Conservation (phyloP, 805 yeast genomes). For the Cyberlindnera galapagoensis region DNA sequence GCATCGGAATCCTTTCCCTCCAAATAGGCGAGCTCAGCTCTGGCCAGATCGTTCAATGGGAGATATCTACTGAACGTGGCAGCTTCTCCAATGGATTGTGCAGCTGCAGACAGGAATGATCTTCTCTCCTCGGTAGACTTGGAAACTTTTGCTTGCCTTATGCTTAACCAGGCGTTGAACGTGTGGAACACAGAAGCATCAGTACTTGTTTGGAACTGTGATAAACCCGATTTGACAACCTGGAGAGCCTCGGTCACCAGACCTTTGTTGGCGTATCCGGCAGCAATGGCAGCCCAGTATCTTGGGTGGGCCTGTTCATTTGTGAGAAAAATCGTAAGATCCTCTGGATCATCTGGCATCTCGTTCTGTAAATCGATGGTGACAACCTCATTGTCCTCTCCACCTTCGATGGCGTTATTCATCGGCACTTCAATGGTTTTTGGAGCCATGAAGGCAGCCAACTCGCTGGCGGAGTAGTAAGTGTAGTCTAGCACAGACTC, state of each 20-base stretch:
- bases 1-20: conserved; percentile 67
- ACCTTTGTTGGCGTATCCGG: conserved; percentile 66
- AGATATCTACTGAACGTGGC: conserved; percentile 30
- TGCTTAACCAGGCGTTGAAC: conserved; percentile 68
- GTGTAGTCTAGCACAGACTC: conserved; percentile 9
- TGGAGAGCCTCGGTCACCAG: conserved; percentile 51
- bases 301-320: conserved; percentile 71
- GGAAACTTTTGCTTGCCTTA: conserved; percentile 36
- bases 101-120: conserved; percentile 36
- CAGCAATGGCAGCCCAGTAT: conserved; percentile 80
- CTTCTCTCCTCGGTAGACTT: conserved; percentile 26
- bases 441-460: conserved; percentile 1
- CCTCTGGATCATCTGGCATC: conserved; percentile 75
- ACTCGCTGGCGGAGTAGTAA: conserved; percentile 8
- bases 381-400: conserved; percentile 75
- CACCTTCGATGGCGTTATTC: too few species aligned
- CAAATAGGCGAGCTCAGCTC: conserved; percentile 57
- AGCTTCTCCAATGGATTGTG: conserved; percentile 4
- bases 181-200: conserved; percentile 49
- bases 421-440: conserved; percentile 54
- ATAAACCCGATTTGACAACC: conserved; percentile 10
- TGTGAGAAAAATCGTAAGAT: conserved; percentile 68
- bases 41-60: conserved; percentile 51
- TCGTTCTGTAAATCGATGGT: conserved; percentile 76
- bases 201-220: conserved; percentile 12